A percentile compares a stretch with the other conserved stretches of the same genome.
These are phyloP conservation scores for Spathaspora gorwiae DNA, from an alignment of 805 yeast genomes.

Conservation along the genomic window DNA sequence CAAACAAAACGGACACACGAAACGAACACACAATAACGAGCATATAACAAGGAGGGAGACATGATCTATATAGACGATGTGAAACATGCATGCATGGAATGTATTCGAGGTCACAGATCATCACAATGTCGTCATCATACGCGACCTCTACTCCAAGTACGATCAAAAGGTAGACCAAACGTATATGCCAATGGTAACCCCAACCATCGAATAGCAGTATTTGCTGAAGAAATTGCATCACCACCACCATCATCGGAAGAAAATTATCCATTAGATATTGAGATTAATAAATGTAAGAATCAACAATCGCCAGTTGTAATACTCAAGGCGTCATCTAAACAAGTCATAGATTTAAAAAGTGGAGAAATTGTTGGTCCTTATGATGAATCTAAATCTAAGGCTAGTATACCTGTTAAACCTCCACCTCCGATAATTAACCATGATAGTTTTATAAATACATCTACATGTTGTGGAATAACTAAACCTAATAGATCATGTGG, in stretches of 20 bases:
- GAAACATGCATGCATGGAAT: slow-evolving; percentile 78
- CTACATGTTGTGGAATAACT: slow-evolving; percentile 28
- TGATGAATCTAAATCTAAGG: slow-evolving; percentile 12
- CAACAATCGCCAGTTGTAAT: slow-evolving; percentile 27
- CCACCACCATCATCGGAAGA: neutral
- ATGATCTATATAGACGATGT: slow-evolving; percentile 80
- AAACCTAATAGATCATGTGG: slow-evolving; percentile 19
- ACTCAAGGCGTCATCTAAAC: slow-evolving; percentile 31
- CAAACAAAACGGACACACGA: no score
- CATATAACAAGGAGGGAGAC: no score
- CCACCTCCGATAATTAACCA: slow-evolving; percentile 22
- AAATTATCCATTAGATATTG: neutral
- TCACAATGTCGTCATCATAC: slow-evolving; percentile 78
- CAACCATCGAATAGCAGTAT: slow-evolving; percentile 55
- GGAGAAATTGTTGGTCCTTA: slow-evolving; percentile 40
- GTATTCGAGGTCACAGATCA: slow-evolving; percentile 91
- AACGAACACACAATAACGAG: no score
- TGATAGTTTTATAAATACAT: slow-evolving; percentile 31
- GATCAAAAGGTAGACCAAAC: slow-evolving; percentile 85
- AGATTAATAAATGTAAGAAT: slow-evolving; percentile 6
- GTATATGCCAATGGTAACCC: slow-evolving; percentile 47
- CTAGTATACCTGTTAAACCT: slow-evolving; percentile 11
- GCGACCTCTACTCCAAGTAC: slow-evolving; percentile 77
- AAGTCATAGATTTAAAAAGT: slow-evolving; percentile 32
- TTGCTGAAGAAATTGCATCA: slow-evolving; percentile 38